Base-by-base conservation (phyloP, 805 yeast species). In the Clavispora fructus region DNA sequence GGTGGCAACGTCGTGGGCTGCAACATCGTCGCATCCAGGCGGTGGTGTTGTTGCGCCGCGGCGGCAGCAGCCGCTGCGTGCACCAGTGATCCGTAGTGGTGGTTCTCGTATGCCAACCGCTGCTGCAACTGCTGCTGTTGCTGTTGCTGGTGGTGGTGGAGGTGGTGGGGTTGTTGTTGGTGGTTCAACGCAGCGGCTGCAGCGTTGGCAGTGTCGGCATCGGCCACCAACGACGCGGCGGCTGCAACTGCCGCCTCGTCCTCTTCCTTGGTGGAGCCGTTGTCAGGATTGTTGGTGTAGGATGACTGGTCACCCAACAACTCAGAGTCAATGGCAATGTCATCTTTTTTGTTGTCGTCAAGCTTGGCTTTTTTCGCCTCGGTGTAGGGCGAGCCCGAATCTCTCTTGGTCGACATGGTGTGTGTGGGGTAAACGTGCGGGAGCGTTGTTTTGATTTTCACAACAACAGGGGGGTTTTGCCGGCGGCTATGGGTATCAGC, bases 271-370 rank as follows among this genome's bases (percentile, higher is more conserved):
- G 23, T 7, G 41, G 42, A 37, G 38, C 23, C 35, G 17, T 48
- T 51, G 26, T 40, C 41, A 30, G 46, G 48, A 30, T 47, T 48
- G 35, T 48, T 53, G 38, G 56, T 48, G 53, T 64, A 65, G 35
- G 65, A 63, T 37, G 65, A 62, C 45, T 69, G 73, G 51, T 71
- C 75, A 38, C 68, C 71, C 51, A 72, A 64, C 50, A 72, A 62
- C 51, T 69, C 76, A 31, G 72, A 65, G 55, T 70, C 76, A 44
- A 71, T 72, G 44, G 70, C 72, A 38, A 63, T 54, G 42, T 55
- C 59, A 6, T 55, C 55, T 30, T 54, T 52, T 35, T 55, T 54
- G 19, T 29, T 38, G 23, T 47, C 52, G 44, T 45, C 55, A 25
- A 43, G 48, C 41, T 53, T 53, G 23, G 43, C 35, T 33, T 52